A percentile compares a stretch with the other conserved stretches of the same genome.
phyloP scores from a whole-genome alignment of 352 stramenopile species.

The Globisporangium ultimum region DNA sequence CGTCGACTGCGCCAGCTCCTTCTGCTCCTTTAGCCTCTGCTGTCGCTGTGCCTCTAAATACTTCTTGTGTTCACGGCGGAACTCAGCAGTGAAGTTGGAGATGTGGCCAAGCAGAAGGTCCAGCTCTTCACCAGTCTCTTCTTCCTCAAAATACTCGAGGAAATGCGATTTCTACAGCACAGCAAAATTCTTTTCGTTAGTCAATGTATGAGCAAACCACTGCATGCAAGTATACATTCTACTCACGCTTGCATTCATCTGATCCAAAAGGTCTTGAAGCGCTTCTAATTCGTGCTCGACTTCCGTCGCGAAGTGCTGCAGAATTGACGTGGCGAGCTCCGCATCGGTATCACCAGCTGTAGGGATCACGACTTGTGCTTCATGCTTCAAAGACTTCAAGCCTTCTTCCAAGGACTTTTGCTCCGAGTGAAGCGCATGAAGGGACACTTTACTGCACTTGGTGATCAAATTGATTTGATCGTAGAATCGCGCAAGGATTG shows the following conservation, averaged over 20 bases:
- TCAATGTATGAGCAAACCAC: too few relatives aligned
- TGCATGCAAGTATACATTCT: too few relatives aligned
- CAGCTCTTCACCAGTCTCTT: conserved; percentile 73
- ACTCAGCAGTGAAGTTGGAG: conserved; percentile 73
- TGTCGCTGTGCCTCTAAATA: conserved; percentile 43
- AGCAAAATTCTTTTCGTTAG: too few relatives aligned
- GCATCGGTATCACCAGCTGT: conserved; percentile 25
- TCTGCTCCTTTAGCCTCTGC: conserved; percentile 21
- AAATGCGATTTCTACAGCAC: conserved; percentile 59
- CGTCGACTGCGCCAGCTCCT: conserved; percentile 14
- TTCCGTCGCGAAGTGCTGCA: conserved; percentile 59
- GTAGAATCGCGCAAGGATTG: conserved; percentile 69
- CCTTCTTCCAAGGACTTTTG: conserved; percentile 71
- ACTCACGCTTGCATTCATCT: conserved; percentile 52
- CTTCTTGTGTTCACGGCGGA: conserved; percentile 66
- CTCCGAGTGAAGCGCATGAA: conserved; percentile 56
- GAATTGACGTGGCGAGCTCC: conserved; percentile 40
- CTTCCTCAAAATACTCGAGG: conserved; percentile 82
- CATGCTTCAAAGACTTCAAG: conserved; percentile 44
- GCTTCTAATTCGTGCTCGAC: conserved; percentile 55
- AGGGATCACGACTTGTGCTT: conserved; percentile 36
- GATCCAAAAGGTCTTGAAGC: conserved; percentile 44
- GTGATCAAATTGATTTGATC: conserved; percentile 71
- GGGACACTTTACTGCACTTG: conserved; percentile 74
- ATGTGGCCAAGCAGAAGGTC: conserved; percentile 74